These are phyloP conservation scores for Butyriboletus loyo DNA, from an alignment of 768 basidiomycete genomes.

Conservation along the genomic window DNA sequence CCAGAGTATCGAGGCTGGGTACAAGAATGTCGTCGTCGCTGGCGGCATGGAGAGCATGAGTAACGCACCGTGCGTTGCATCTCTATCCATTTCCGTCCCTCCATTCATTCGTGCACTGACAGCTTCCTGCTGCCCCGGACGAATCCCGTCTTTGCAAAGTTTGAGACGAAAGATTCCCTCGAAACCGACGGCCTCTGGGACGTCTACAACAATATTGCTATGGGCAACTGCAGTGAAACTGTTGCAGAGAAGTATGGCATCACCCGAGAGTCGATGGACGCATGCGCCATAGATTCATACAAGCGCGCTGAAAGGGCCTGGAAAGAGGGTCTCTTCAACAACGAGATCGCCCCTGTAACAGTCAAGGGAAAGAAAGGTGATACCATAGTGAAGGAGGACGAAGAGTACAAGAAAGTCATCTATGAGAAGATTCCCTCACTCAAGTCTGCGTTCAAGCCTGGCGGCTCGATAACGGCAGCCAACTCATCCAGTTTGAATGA, in stretches of 20 bases:
- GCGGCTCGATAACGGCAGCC: constrained; percentile 91
- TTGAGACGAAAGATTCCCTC: constrained; percentile 82
- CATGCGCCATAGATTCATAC: constrained; percentile 93
- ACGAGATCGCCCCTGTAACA: constrained; percentile 86
- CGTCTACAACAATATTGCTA: constrained; percentile 95
- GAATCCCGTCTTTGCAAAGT: constrained; percentile 85
- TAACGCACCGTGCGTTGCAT: constrained; percentile 82
- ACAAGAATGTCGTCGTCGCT: constrained; percentile 82
- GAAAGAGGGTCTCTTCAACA: constrained; percentile 78
- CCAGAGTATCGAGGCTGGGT: constrained; percentile 85
- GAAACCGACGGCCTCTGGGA: constrained; percentile 95
- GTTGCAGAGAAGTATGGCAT: constrained; percentile 81
- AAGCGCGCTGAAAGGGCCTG: constrained; percentile 90
- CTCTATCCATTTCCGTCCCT: background rate
- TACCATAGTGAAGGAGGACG: constrained; percentile 86
- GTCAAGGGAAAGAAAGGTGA: constrained; percentile 96
- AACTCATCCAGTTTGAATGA: constrained; percentile 96
- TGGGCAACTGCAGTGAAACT: constrained; percentile 95
- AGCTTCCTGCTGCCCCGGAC: constrained; percentile 82
- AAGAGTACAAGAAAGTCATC: constrained; percentile 96
- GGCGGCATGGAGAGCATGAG: constrained; percentile 99
- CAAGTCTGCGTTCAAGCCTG: constrained; percentile 85
- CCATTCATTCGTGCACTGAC: background rate
- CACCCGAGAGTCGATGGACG: constrained; percentile 83
- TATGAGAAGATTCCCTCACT: constrained; percentile 91